A percentile compares a stretch with the other conserved stretches of the same genome.
Conservation (phyloP, 2,329 filamentous ascomycete species). For the Blumeriella jaapii region DNA sequence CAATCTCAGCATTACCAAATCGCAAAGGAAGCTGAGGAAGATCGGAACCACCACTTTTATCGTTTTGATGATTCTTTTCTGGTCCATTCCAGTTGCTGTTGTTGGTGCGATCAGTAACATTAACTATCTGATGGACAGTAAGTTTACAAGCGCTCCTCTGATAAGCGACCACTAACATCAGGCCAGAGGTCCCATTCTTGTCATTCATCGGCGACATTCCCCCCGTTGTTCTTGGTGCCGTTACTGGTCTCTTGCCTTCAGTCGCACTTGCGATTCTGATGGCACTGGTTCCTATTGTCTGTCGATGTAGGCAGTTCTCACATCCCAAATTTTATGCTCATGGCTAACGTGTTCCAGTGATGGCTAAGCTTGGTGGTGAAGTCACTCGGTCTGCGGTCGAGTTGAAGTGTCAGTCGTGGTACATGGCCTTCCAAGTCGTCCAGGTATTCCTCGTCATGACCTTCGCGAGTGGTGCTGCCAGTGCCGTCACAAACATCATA, state of each 20-base stretch:
- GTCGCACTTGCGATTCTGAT: slow-evolving; percentile 72
- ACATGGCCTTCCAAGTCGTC: slow-evolving; percentile 81
- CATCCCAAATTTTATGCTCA: slow-evolving; percentile 7
- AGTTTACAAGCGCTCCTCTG: slow-evolving; percentile 3
- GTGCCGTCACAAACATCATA: slow-evolving; percentile 52
- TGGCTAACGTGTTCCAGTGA: slow-evolving; percentile 34
- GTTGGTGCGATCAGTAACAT: slow-evolving; percentile 84
- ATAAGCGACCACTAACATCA: slow-evolving; percentile 5
- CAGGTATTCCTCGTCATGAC: slow-evolving; percentile 89
- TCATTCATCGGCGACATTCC: slow-evolving; percentile 65
- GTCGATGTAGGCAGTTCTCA: slow-evolving; percentile 46
- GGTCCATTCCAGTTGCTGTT: slow-evolving; percentile 61
- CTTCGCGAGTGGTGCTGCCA: slow-evolving; percentile 67
- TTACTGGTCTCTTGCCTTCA: slow-evolving; percentile 74
- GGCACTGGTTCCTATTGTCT: slow-evolving; percentile 71
- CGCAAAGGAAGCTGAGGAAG: slow-evolving; percentile 63
- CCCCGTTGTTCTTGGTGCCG: slow-evolving; percentile 56
- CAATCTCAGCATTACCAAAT: slow-evolving; percentile 73
- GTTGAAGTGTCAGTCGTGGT: slow-evolving; percentile 77
- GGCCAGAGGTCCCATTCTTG: slow-evolving; percentile 47
- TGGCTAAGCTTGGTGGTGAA: slow-evolving; percentile 68
- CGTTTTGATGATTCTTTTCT: slow-evolving; percentile 72
- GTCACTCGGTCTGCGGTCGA: slow-evolving; percentile 72
- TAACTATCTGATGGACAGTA: slow-evolving; percentile 44
- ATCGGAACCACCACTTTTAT: slow-evolving; percentile 59